Base-by-base conservation (phyloP, 1,139 yeast genomes). In the Magnusiomyces paraingens region DNA sequence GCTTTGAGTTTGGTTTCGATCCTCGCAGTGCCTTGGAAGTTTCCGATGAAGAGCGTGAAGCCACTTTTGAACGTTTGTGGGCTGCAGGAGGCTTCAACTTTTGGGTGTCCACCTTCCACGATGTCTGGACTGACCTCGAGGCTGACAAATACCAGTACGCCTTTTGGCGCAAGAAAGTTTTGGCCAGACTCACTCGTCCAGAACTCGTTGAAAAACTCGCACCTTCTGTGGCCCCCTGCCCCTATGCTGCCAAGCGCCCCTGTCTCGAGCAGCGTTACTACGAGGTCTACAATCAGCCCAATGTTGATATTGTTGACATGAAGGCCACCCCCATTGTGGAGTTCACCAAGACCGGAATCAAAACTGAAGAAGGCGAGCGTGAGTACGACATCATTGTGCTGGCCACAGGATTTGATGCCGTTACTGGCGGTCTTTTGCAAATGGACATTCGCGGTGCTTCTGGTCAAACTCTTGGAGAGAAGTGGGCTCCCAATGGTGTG, bases 361-460 rank as follows among this genome's bases (percentile, higher is more conserved):
- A 53, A 21, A 58, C 64, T 21, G 53, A 51, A 14, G 61, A 60
- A 35, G 55, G 55, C 12, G 59, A 59, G 35, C 53, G 53, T 48
- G 66, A 66, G 49, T 55, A 67, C 53, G 70, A 66, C 52, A 44
- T 64, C 26, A 56, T 67, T 42, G 58, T 63, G 3, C 57, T 65
- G 15, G 70, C 70, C 8, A 67, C 69, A n/a, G 70, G 70, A 2
- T 67, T 66, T 53, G 70, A 67, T 47, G 62, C 66, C 20, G 55
- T 62, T 41, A 66, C 69, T 40, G 70, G 70, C 14, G 66, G 66
- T n/a, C 59, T 64, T 49, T 61, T 61, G 29, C 62, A 59, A 47
- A 58, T 67, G 39, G 61, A 63, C 35, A 49, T 65, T 43, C 52
- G 50, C n/a, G 65, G 68, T 15, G 49, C 52, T 22, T 47, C 58